Evolutionary conservation across 2,329 filamentous ascomycete genomes (phyloP), one percentile per base, ranked within the genome.

Genomic region (Diaporthe ilicicola): DNA sequence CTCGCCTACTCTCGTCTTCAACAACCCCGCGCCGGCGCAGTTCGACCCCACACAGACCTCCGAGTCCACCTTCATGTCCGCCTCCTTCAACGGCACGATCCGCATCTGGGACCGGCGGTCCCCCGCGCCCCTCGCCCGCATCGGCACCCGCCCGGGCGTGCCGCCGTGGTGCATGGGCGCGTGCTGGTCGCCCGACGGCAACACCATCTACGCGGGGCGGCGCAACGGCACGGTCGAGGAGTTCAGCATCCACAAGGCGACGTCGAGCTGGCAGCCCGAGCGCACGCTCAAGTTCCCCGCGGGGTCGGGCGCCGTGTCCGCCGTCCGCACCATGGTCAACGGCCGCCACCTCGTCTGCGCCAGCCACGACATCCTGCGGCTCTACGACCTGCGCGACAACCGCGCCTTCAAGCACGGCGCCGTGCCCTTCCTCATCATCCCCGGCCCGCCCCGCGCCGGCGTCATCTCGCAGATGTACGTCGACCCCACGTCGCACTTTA

Each of bases 81-180:
- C 96, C 2, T 93, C 94, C 3, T 94, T 95, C 10, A 93, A 98
- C 82, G 95, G 95, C 67, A 91, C 91, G 0, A 86, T 99, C 54
- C 92, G 94, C n/a, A 90, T 99, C 74, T 99, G 96, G 95, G 97
- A 99, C 77, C 86, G 92, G 3, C 90, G 96, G 24, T 89, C 93
- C 73, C 88, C 89, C 1, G 88, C 92, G 44, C 92, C 95, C 0
- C 87, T 97, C 1, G 94, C 96, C 3, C 90, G 91, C 34, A 95
- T 98, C 70, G 86, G 87, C 1, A 93, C 93, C 22, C 86, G 91
- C 13, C 89, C 90, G 13, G 90, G 91, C 22, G 93, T 94, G 0
- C 95, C 96, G 1, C 96, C 95, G 0, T 99, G 95, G 95, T 98
- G 95, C 81, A 98, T 97, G 91, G 95, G 94, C 75, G 94, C 94